Evolutionary conservation across 116 monocot genomes (phyloP).

Genomic region (Papilionanthe hybrid): DNA sequence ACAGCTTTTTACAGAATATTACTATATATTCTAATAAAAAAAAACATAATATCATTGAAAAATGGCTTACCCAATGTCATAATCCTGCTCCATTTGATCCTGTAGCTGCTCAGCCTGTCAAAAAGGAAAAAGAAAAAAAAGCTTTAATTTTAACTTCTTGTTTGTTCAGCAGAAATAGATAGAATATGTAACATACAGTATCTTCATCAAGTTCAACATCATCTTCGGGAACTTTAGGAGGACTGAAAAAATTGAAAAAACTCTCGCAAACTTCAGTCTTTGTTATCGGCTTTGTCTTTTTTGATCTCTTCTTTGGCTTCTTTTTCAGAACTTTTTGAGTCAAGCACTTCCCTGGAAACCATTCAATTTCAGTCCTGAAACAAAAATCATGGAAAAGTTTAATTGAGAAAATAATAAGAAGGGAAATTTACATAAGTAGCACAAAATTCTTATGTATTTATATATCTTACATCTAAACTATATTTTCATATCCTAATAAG

Average conservation of each 20-base stretch:
- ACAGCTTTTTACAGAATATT: too few species aligned
- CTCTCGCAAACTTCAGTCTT: slow-evolving; percentile 81
- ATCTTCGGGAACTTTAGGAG: slow-evolving; percentile 72
- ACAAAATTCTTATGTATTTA: too few species aligned
- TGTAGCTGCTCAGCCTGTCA: slow-evolving; percentile 73
- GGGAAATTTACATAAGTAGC: background rate
- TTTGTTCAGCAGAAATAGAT: background rate
- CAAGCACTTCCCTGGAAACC: slow-evolving; percentile 82
- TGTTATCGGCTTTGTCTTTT: slow-evolving; percentile 63
- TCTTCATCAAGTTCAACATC: slow-evolving; percentile 86
- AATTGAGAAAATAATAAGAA: background rate
- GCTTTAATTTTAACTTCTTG: background rate
- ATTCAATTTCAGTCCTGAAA: slow-evolving; percentile 81
- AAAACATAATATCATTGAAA: too few species aligned
- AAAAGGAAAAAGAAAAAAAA: slow-evolving; percentile 3
- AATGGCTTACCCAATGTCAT: slow-evolving; percentile 70
- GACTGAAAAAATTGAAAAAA: slow-evolving; percentile 94
- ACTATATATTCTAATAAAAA: too few species aligned
- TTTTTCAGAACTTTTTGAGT: slow-evolving; percentile 88
- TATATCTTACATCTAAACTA: too few species aligned
- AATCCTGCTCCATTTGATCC: slow-evolving; percentile 85
- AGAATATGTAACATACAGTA: slow-evolving; percentile 29
- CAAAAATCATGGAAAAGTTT: background rate
- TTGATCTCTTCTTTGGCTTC: slow-evolving; percentile 84
- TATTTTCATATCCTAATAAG: too few species aligned